phyloP scores from a whole-genome alignment of 345 rosid genomes.

The Brassica juncea region DNA sequence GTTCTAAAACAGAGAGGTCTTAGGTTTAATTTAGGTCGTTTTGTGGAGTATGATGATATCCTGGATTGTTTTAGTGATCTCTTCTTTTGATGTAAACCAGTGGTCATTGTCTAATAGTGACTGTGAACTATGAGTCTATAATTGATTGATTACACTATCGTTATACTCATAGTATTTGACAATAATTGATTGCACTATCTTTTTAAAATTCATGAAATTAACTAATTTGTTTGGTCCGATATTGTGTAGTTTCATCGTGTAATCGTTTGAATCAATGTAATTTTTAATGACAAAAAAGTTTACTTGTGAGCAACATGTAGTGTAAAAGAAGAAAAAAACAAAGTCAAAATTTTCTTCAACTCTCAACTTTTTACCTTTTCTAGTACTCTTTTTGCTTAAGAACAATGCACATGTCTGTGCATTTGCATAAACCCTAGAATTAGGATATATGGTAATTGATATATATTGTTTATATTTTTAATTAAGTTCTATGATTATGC shows the following conservation, averaged over 20 bases:
- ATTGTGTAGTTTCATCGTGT: background rate
- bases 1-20: constrained; percentile 31
- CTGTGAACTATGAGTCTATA: constrained; percentile 39
- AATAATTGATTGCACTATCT: constrained; percentile 36
- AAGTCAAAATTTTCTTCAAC: background rate
- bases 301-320: background rate
- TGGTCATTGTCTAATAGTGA: constrained; percentile 37
- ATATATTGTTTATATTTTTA: background rate
- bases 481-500: background rate
- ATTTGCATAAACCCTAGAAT: constrained; percentile 34
- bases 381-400: background rate
- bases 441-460: background rate
- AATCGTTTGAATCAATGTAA: background rate
- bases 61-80: constrained; percentile 18
- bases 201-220: background rate
- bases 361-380: background rate
- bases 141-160: background rate
- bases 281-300: background rate
- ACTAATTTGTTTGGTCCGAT: background rate
- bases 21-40: constrained; percentile 31
- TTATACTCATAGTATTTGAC: constrained; percentile 25
- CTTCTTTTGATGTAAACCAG: constrained; percentile 39
- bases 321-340: background rate
- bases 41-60: constrained; percentile 2
- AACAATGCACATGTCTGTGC: constrained; percentile 14